Conservation (phyloP, 371 early-diverging fungal species). For the Dichotomocladium elegans region DNA sequence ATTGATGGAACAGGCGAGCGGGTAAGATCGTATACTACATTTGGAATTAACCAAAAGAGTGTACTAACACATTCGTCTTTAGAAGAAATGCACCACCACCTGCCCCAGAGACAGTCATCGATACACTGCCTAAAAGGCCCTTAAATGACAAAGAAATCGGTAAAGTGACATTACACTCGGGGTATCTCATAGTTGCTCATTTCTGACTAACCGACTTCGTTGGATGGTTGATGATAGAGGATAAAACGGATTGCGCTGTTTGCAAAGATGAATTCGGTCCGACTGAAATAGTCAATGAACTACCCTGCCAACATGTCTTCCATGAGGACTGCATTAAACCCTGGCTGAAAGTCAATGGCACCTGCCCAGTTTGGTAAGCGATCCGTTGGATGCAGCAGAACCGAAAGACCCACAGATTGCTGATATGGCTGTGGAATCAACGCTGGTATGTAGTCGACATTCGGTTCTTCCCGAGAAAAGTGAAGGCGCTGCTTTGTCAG, state of each 20-base stretch:
- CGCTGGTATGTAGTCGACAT: constrained; percentile 25
- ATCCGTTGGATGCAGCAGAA: background rate
- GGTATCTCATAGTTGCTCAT: no score
- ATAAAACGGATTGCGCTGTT: constrained; percentile 65
- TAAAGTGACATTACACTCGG: background rate
- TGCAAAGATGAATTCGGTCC: constrained; percentile 78
- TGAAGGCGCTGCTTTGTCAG: background rate
- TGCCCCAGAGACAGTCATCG: constrained; percentile 63
- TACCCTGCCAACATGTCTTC: constrained; percentile 84
- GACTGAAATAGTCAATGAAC: constrained; percentile 49
- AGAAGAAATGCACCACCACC: constrained; percentile 60
- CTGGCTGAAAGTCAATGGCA: constrained; percentile 84
- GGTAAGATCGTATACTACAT: constrained; percentile 24
- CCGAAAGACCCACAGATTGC: background rate
- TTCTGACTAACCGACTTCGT: background rate
- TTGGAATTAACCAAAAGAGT: no score
- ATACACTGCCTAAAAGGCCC: constrained; percentile 40
- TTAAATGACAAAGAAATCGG: constrained; percentile 52
- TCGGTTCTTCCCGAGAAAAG: constrained; percentile 20
- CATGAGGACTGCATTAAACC: constrained; percentile 86
- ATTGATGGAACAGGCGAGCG: constrained; percentile 73
- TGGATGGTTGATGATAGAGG: constrained; percentile 16
- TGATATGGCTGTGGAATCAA: no score
- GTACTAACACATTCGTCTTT: no score
- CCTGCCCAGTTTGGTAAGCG: constrained; percentile 87